Percentiles rank a stretch among this genome's conserved stretches.
These are phyloP conservation scores for Pseudozyma sp. DNA, from an alignment of 1,284 basidiomycete species.

Conservation along the genomic window DNA sequence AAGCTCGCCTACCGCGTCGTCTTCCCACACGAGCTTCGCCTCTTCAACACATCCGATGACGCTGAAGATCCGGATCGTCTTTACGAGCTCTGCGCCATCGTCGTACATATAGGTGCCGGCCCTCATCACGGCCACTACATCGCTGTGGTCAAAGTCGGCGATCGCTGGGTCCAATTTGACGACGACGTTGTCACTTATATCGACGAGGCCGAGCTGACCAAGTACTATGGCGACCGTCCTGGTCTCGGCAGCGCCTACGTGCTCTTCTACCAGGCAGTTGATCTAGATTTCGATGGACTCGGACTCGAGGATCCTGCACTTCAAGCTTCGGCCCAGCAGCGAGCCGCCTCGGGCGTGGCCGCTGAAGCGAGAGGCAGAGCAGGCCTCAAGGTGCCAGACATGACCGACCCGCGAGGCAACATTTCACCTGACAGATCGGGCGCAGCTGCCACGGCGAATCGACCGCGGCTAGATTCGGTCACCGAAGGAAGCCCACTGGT, in stretches of 20 bases:
- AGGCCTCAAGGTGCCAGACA: constrained; percentile 18
- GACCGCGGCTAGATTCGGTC: constrained; percentile 32
- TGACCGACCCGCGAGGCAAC: constrained; percentile 20
- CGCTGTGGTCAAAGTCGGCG: constrained; percentile 87
- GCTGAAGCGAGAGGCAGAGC: constrained; percentile 24
- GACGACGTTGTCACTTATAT: constrained; percentile 91
- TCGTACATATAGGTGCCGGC: constrained; percentile 95
- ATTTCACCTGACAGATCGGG: constrained; percentile 32
- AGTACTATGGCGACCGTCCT: constrained; percentile 91
- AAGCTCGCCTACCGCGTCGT: constrained; percentile 96
- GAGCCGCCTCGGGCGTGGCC: constrained; percentile 4
- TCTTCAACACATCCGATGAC: constrained; percentile 97
- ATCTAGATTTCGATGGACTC: constrained; percentile 69
- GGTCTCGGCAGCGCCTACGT: constrained; percentile 90
- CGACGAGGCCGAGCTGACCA: constrained; percentile 86
- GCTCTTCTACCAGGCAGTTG: constrained; percentile 93
- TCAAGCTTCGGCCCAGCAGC: constrained; percentile 26
- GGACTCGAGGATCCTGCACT: constrained; percentile 34
- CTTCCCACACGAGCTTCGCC: constrained; percentile 89
- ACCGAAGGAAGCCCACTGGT: constrained; percentile 27
- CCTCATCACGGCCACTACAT: constrained; percentile 98
- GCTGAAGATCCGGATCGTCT: constrained; percentile 84
- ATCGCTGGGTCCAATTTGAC: constrained; percentile 90
- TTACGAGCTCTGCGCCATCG: constrained; percentile 93
- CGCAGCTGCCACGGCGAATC: constrained; percentile 23